Evolutionary conservation across 371 early-diverging fungal species (phyloP), one percentile per base, ranked within the genome.

Genomic region (Encephalitozoon cuniculi): DNA sequence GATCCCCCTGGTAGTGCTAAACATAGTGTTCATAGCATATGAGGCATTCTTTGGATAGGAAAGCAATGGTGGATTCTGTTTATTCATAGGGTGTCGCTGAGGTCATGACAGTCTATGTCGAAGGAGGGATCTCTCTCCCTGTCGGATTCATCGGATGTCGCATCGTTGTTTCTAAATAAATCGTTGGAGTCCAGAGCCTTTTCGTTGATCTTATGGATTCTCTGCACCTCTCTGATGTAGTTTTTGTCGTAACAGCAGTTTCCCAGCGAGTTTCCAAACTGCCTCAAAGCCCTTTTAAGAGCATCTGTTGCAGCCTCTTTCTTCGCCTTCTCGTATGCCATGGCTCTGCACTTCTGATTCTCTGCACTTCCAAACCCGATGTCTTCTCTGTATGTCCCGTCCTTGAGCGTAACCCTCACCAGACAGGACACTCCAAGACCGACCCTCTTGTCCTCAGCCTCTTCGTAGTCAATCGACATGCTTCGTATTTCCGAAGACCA

Each of bases 241-340:
- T 87, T 86, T 84, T 94, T 94, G 81, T 96, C 93, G 81, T 94
- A 94, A 1, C 94, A 85, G 74, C 96, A 96, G 75, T 93, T 93
- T 15, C 98, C 98, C 49, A 96, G 74, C 6, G 88, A 88, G 74
- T 93, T 92, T 18, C 99, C 99, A 87, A 95, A 96, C 70, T 88
- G 86, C 5, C 92, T 88, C 68, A 97, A 78, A 0, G 94, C 89
- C 43, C 99, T 87, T 84, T 98, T 98, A 30, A 93, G 71, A 0
- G 89, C 94, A 85, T 98, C 99, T 0, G 97, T 99, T 0, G 87
- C 88, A 0, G 99, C 93, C 82, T 94, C 94, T 77, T 99, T 99
- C 78, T 89, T 90, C 4, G 93, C 93, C 87, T 94, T 94, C 80
- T 95, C 93, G 69, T 91, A 88, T 0, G 93, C 96, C 7, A 81